Evolutionary conservation across 2,329 filamentous ascomycete species (phyloP).

Genomic region (Trichoderma endophyticum): DNA sequence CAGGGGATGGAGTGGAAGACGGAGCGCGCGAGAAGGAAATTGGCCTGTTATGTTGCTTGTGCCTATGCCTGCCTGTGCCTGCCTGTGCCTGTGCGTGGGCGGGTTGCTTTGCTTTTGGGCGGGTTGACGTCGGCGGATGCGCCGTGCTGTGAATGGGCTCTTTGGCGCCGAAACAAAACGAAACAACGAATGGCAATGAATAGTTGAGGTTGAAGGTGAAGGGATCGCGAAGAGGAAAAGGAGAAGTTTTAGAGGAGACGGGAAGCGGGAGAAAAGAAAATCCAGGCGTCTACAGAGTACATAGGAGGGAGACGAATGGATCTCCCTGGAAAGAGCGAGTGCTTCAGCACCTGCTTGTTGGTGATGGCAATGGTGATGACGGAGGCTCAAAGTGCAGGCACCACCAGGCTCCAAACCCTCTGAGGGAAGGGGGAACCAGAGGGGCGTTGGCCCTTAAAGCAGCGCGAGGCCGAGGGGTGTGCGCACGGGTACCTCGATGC

Average conservation of each 20-base stretch:
- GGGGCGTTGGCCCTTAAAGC: conserved; percentile 13
- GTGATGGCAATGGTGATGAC: conserved; percentile 10
- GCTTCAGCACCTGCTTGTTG: conserved; percentile 4
- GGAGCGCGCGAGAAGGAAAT: conserved; percentile 16
- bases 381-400: conserved; percentile 15
- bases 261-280: background rate
- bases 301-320: conserved; percentile 4
- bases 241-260: background rate
- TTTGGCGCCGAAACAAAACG: conserved; percentile 10
- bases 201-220: background rate
- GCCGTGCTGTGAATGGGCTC: background rate
- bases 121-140: conserved; percentile 1
- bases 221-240: background rate
- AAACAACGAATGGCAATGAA: background rate
- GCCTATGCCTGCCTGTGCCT: background rate
- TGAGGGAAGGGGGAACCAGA: conserved; percentile 11
- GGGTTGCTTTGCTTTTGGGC: background rate
- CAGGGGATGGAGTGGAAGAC: conserved; percentile 16
- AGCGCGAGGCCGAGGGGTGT: conserved; percentile 10
- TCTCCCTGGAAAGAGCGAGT: conserved; percentile 5
- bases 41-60: background rate
- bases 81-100: background rate
- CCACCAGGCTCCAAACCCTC: background rate
- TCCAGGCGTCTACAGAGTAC: background rate
- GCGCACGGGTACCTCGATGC: conserved; percentile 8